phyloP scores from a whole-genome alignment of 495 filamentous ascomycete genomes.

The Tuber umbilicatum region DNA sequence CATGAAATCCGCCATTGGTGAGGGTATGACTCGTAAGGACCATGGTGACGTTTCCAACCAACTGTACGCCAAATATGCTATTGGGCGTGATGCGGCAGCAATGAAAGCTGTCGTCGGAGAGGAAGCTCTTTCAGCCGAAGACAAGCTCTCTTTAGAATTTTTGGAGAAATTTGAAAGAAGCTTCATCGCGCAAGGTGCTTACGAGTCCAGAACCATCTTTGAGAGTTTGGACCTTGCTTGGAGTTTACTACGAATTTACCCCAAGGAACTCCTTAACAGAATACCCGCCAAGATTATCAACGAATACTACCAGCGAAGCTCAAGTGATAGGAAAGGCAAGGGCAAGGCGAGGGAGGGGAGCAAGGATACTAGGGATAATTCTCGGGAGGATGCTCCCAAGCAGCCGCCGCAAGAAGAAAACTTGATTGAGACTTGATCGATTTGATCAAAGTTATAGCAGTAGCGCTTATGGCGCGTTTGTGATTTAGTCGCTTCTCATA shows the following conservation, averaged over 20 bases:
- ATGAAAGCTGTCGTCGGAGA: conserved; percentile 99
- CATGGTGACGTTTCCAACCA: conserved; percentile 99
- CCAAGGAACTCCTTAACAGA: conserved; percentile 85
- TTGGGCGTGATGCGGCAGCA: conserved; percentile 91
- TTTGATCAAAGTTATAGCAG: neutral
- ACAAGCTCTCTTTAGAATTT: conserved; percentile 97
- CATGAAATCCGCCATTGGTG: conserved; percentile 99
- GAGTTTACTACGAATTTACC: conserved; percentile 91
- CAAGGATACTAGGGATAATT: conserved; percentile 69
- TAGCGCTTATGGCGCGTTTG: neutral
- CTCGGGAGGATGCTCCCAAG: conserved; percentile 50
- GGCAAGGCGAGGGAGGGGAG: conserved; percentile 51
- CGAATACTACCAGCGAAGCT: conserved; percentile 78
- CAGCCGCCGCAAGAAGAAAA: conserved; percentile 54
- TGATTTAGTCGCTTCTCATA: neutral
- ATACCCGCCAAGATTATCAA: conserved; percentile 90
- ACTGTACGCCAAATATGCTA: conserved; percentile 99
- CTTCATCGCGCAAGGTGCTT: conserved; percentile 87
- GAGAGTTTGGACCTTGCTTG: conserved; percentile 94
- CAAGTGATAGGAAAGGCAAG: conserved; percentile 55
- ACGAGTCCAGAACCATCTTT: conserved; percentile 80
- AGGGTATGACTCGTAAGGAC: conserved; percentile 89
- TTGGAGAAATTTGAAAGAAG: conserved; percentile 93
- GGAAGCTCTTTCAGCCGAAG: conserved; percentile 88
- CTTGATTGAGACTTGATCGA: conserved; percentile 57